Conservation (phyloP, 2,329 filamentous ascomycete genomes). For the Phialophora chinensis region DNA sequence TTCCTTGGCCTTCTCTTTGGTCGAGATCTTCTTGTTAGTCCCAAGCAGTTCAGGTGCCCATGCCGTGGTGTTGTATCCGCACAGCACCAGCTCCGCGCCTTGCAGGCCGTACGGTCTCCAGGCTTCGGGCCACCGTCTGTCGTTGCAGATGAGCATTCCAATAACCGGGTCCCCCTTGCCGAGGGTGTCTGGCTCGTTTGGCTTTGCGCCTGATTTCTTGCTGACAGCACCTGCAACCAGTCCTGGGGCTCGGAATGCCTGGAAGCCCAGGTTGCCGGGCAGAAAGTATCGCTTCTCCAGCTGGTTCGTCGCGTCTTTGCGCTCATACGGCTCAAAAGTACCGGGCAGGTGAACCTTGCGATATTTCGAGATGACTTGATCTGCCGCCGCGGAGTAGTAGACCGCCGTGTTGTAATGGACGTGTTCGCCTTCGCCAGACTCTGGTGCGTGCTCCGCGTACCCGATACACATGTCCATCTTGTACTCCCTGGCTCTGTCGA, state of each 20-base stretch:
- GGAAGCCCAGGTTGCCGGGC: conserved; percentile 60
- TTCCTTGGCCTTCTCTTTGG: conserved; percentile 52
- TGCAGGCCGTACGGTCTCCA: conserved; percentile 61
- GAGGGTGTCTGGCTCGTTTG: conserved; percentile 34
- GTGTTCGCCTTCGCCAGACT: conserved; percentile 43
- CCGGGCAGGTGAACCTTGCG: conserved; percentile 63
- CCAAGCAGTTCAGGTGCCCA: conserved; percentile 57
- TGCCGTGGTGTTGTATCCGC: conserved; percentile 60
- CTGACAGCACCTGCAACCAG: conserved; percentile 50
- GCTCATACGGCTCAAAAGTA: conserved; percentile 57
- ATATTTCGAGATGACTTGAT: conserved; percentile 58
- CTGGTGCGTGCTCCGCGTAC: conserved; percentile 57
- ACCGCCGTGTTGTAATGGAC: conserved; percentile 59
- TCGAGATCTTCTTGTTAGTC: conserved; percentile 49
- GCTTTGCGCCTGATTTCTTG: conserved; percentile 39
- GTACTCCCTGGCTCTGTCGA: conserved; percentile 55
- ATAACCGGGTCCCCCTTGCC: conserved; percentile 58
- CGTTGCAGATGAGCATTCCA: conserved; percentile 64
- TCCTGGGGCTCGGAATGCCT: conserved; percentile 59
- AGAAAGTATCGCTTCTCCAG: conserved; percentile 63
- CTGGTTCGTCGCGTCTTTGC: conserved; percentile 58
- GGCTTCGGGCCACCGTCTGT: conserved; percentile 60
- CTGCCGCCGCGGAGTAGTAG: conserved; percentile 56
- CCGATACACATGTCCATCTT: conserved; percentile 60
- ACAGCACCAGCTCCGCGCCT: conserved; percentile 56